Conservation (phyloP, 2,329 filamentous ascomycete species). For the Aspergillus sclerotialis region DNA sequence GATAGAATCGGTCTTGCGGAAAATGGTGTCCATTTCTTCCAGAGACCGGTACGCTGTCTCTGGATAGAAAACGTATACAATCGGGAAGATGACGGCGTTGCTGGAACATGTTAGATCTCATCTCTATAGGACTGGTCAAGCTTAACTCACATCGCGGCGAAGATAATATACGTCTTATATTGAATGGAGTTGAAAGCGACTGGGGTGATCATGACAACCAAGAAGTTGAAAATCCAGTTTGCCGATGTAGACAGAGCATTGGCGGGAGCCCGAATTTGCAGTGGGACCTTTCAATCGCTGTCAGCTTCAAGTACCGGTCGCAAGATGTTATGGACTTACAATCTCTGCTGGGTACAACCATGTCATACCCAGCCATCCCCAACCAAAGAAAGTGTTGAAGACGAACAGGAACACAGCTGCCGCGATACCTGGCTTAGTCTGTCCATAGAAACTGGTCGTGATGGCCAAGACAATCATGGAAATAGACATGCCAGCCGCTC, state of each 20-base stretch:
- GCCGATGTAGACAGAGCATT: constrained; percentile 58
- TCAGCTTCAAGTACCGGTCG: no score
- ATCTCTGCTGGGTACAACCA: constrained; percentile 48
- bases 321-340: constrained; percentile 18
- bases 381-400: constrained; percentile 62
- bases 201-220: constrained; percentile 61
- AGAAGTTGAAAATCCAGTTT: constrained; percentile 58
- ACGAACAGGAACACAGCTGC: constrained; percentile 47
- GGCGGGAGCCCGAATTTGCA: constrained; percentile 55
- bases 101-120: no score
- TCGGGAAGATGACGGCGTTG: constrained; percentile 50
- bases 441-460: constrained; percentile 15
- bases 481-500: constrained; percentile 55
- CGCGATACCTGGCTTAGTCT: constrained; percentile 17
- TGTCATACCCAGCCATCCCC: constrained; percentile 57
- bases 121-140: no score
- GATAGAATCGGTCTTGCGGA: constrained; percentile 47
- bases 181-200: constrained; percentile 51
- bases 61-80: constrained; percentile 56
- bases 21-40: constrained; percentile 65
- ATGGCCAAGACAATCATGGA: constrained; percentile 57
- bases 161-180: constrained; percentile 52
- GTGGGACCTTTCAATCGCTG: constrained; percentile 27
- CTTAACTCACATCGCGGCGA: constrained; percentile 48
- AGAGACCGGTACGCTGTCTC: constrained; percentile 54